Percentiles rank a stretch among this genome's conserved stretches.
These are phyloP conservation scores for Actinomucor elegans DNA, from an alignment of 371 early-diverging fungal species.

Conservation along the genomic window DNA sequence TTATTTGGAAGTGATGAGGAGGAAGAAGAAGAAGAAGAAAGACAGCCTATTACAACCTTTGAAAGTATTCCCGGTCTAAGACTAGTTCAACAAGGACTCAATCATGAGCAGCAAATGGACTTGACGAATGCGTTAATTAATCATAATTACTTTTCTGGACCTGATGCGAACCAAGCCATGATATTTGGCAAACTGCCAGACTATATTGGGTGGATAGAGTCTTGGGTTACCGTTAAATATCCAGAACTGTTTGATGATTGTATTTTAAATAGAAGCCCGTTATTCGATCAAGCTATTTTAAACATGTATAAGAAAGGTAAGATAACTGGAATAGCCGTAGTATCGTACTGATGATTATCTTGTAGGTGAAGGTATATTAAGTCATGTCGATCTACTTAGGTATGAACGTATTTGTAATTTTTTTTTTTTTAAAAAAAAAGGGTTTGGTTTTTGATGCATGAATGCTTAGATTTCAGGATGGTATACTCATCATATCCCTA, in stretches of 20 bases:
- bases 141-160: constrained; percentile 18
- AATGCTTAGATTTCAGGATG: constrained; percentile 44
- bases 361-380: constrained; percentile 44
- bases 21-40: constrained; percentile 4
- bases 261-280: constrained; percentile 27
- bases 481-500: constrained; percentile 41
- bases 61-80: constrained; percentile 29
- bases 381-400: constrained; percentile 48
- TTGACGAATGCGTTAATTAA: constrained; percentile 30
- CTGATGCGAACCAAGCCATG: constrained; percentile 41
- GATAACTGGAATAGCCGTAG: neutral
- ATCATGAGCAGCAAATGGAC: constrained; percentile 37
- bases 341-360: neutral
- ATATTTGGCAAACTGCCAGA: constrained; percentile 38
- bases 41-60: neutral
- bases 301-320: constrained; percentile 46
- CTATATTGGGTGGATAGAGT: constrained; percentile 17
- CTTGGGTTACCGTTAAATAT: constrained; percentile 11
- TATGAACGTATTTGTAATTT: constrained; percentile 7
- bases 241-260: constrained; percentile 19
- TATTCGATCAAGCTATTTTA: constrained; percentile 50
- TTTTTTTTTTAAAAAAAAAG: neutral
- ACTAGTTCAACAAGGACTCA: constrained; percentile 24
- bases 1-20: constrained; percentile 44
- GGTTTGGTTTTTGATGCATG: neutral